phyloP scores from a whole-genome alignment of 257 asterid species.

The Solanum pimpinellifolium region DNA sequence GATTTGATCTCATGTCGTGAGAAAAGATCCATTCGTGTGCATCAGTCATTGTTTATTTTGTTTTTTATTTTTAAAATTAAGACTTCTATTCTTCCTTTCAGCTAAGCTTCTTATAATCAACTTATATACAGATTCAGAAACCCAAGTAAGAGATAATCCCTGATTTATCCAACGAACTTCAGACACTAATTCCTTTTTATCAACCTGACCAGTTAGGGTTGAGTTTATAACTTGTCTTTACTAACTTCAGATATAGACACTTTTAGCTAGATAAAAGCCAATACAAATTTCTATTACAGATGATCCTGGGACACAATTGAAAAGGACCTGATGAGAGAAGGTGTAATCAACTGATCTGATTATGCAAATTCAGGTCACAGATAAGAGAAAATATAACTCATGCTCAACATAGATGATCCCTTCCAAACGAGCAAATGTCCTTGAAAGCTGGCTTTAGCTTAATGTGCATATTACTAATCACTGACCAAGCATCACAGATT shows the following conservation, averaged over 20 bases:
- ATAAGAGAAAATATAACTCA: not conserved
- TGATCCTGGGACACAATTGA: not conserved
- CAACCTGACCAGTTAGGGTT: not conserved
- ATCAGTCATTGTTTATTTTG: not conserved
- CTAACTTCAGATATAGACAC: not conserved
- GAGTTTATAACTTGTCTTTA: not conserved
- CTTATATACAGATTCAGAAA: not conserved
- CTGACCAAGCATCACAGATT: not conserved
- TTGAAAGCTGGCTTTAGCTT: not conserved
- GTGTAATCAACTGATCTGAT: not conserved
- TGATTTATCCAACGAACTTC: not conserved
- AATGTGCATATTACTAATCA: not conserved
- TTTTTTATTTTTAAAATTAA: not conserved
- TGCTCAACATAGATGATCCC: not conserved
- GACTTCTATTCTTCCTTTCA: not conserved
- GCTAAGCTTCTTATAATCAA: not conserved
- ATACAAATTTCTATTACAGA: not conserved
- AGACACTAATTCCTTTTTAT: not conserved
- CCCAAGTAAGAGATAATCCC: not conserved
- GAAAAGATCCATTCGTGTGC: not conserved
- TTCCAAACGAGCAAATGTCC: not conserved
- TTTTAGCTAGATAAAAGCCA: not conserved
- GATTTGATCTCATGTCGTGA: not conserved
- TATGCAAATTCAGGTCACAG: not conserved
- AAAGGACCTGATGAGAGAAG: not conserved